phyloP scores from a whole-genome alignment of 306 rosid species.

The Corylus avellana region DNA sequence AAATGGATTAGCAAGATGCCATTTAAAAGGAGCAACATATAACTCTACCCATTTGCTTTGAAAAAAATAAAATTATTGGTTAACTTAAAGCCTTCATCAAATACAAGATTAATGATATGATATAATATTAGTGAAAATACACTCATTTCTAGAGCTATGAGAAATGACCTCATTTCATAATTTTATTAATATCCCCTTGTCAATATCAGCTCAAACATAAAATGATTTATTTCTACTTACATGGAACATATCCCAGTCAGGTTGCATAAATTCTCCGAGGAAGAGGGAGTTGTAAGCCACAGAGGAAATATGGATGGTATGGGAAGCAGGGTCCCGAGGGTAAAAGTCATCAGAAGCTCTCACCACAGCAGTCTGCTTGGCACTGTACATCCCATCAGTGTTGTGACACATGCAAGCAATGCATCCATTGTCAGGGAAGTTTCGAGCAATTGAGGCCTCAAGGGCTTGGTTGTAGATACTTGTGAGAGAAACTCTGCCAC shows the following conservation, averaged over 20 bases:
- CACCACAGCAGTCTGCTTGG: constrained; percentile 88
- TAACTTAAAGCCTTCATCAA: background rate
- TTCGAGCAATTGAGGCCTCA: constrained; percentile 80
- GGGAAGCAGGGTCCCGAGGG: constrained; percentile 93
- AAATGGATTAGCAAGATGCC: background rate
- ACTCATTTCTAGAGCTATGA: constrained; percentile 2
- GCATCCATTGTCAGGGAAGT: constrained; percentile 91
- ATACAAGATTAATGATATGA: background rate
- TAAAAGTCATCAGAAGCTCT: constrained; percentile 96
- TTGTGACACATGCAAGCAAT: constrained; percentile 98
- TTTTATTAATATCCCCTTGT: background rate
- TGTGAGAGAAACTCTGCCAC: constrained; percentile 89
- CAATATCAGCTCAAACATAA: background rate
- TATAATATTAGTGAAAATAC: background rate
- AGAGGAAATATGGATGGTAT: constrained; percentile 91
- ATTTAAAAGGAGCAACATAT: background rate
- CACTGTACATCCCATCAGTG: constrained; percentile 81
- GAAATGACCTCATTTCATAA: background rate
- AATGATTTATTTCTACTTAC: constrained; percentile 45
- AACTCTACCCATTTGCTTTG: background rate
- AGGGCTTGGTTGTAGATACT: constrained; percentile 86
- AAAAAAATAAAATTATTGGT: background rate
- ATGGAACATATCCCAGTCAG: constrained; percentile 99
- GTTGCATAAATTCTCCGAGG: constrained; percentile 97
- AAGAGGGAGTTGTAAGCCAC: constrained; percentile 93